Percentiles rank a stretch among this genome's conserved stretches.
These are phyloP conservation scores for Chrysoporthe austroafricana DNA, from an alignment of 2,329 filamentous ascomycete species.

Conservation along the genomic window DNA sequence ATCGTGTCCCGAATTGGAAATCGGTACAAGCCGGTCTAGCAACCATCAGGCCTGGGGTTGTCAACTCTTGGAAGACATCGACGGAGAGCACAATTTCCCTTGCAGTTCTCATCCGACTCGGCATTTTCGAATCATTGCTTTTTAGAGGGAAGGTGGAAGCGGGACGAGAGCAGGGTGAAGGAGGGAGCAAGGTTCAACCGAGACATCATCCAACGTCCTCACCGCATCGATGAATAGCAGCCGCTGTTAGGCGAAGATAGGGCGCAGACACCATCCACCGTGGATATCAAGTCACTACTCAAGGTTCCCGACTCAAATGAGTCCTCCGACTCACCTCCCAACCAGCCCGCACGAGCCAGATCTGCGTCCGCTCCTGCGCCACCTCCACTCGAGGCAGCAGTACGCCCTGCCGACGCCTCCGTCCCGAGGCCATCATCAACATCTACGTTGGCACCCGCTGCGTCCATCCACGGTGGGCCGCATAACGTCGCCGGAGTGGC, in stretches of 20 bases:
- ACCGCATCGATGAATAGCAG: conserved; percentile 39
- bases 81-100: conserved; percentile 14
- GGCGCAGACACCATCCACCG: conserved; percentile 63
- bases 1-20: not conserved
- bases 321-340: conserved; percentile 57
- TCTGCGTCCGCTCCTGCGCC: conserved; percentile 41
- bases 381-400: conserved; percentile 31
- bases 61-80: conserved; percentile 6
- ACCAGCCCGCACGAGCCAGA: conserved; percentile 37
- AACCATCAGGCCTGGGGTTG: conserved; percentile 9
- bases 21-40: conserved; percentile 11
- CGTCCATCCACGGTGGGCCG: conserved; percentile 23
- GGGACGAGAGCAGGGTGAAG: conserved; percentile 16
- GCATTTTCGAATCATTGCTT: conserved; percentile 11
- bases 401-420: conserved; percentile 17
- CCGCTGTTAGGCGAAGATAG: conserved; percentile 40
- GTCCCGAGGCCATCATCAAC: conserved; percentile 22
- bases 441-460: conserved; percentile 25
- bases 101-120: conserved; percentile 13
- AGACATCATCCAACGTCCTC: not conserved
- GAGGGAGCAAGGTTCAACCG: conserved; percentile 8
- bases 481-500: conserved; percentile 25
- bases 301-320: conserved; percentile 76
- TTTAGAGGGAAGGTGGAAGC: conserved; percentile 18
- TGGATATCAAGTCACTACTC: conserved; percentile 94